phyloP scores from a whole-genome alignment of 2,329 filamentous ascomycete species.

The Leptographium lundbergii region DNA sequence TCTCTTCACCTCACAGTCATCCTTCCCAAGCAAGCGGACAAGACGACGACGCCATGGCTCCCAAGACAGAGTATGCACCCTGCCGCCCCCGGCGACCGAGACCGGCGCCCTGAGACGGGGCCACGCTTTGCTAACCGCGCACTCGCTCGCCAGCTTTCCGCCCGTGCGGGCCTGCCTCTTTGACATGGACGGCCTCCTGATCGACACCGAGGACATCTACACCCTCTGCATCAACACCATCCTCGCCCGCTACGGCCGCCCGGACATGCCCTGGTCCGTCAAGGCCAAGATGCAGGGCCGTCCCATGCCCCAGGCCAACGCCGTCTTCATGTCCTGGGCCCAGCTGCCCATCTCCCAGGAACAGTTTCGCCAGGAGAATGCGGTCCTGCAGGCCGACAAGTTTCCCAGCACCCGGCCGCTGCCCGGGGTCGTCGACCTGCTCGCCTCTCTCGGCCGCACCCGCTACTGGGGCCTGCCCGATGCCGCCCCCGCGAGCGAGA shows the following conservation, averaged over 20 bases:
- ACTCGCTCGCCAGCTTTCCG: constrained; percentile 45
- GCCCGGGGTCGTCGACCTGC: constrained; percentile 61
- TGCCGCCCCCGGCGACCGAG: not conserved
- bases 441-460: constrained; percentile 44
- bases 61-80: constrained; percentile 18
- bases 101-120: not conserved
- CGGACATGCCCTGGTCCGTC: constrained; percentile 77
- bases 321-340: constrained; percentile 64
- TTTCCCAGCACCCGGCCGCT: constrained; percentile 69
- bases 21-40: not conserved
- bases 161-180: constrained; percentile 85
- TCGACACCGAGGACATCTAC: constrained; percentile 88
- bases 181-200: constrained; percentile 95
- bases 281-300: constrained; percentile 71
- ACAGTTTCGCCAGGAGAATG: constrained; percentile 49
- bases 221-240: constrained; percentile 72
- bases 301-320: constrained; percentile 38
- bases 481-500: not conserved
- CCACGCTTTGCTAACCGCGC: not conserved
- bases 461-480: constrained; percentile 31
- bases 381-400: constrained; percentile 51
- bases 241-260: constrained; percentile 60
- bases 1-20: not conserved
- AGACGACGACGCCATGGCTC: constrained; percentile 14
- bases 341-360: constrained; percentile 63